Conservation (phyloP, 164 flowering plant species). For the Platanus orientalis region DNA sequence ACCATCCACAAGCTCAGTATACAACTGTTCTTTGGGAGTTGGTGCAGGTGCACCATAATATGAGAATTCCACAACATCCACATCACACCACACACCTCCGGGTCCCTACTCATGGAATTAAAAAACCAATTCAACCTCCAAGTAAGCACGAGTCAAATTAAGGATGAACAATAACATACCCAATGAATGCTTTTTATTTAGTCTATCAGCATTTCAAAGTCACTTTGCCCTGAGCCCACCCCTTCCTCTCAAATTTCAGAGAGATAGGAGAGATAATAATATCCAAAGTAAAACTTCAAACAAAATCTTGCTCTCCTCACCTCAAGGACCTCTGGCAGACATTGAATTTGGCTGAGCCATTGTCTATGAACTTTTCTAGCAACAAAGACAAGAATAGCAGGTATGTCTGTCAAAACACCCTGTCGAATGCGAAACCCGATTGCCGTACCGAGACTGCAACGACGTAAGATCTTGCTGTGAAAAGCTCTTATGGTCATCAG, state of each 20-base stretch:
- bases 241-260: too few relatives aligned
- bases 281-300: too few relatives aligned
- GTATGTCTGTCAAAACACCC: slow-evolving; percentile 74
- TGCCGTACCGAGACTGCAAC: slow-evolving; percentile 85
- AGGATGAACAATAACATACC: too few relatives aligned
- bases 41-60: slow-evolving; percentile 91
- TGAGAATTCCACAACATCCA: slow-evolving; percentile 92
- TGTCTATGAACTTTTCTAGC: slow-evolving; percentile 84
- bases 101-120: slow-evolving; percentile 58
- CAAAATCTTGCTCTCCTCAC: slow-evolving; percentile 24
- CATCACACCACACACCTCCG: slow-evolving; percentile 97
- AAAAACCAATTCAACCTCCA: slow-evolving; percentile 9
- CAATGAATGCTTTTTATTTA: too few relatives aligned
- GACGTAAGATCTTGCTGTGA: slow-evolving; percentile 85
- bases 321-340: slow-evolving; percentile 85
- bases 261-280: too few relatives aligned
- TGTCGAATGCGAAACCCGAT: slow-evolving; percentile 76
- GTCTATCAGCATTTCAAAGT: slow-evolving; percentile 1
- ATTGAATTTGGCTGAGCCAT: slow-evolving; percentile 71
- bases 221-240: too few relatives aligned
- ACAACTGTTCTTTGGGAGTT: slow-evolving; percentile 79
- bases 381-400: slow-evolving; percentile 94
- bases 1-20: slow-evolving; percentile 88
- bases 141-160: background rate
- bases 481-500: slow-evolving; percentile 95